phyloP scores from a whole-genome alignment of 2,329 filamentous ascomycete species.

The Aspergillus bombycis region DNA sequence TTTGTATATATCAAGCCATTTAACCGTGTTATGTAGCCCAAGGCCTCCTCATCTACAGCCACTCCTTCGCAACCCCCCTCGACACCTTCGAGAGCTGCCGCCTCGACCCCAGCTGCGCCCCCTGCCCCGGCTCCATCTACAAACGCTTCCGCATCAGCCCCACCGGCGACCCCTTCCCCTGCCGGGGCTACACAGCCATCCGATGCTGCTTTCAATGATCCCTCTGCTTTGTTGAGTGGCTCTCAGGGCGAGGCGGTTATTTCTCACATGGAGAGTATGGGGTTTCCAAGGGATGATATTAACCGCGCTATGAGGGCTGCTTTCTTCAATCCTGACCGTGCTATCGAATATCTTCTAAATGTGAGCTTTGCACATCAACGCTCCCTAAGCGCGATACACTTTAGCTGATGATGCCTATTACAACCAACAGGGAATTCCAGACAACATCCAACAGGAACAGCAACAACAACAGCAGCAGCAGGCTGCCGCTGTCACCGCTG shows the following conservation, averaged over 20 bases:
- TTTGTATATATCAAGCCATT: slow-evolving; percentile 16
- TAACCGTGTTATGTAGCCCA: slow-evolving; percentile 60
- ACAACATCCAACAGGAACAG: slow-evolving; percentile 75
- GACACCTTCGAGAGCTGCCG: slow-evolving; percentile 41
- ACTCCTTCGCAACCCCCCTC: slow-evolving; percentile 41
- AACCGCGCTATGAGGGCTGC: slow-evolving; percentile 94
- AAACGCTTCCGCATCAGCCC: slow-evolving; percentile 44
- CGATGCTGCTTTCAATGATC: slow-evolving; percentile 61
- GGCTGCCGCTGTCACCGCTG: slow-evolving; percentile 49
- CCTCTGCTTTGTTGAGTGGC: slow-evolving; percentile 84
- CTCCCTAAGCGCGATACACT: background rate
- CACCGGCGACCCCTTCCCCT: slow-evolving; percentile 52
- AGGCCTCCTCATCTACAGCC: slow-evolving; percentile 56
- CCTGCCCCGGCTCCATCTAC: slow-evolving; percentile 57
- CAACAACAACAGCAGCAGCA: slow-evolving; percentile 71
- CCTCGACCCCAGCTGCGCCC: slow-evolving; percentile 51
- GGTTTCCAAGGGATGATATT: slow-evolving; percentile 84
- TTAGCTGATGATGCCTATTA: background rate
- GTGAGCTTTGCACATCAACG: slow-evolving; percentile 55
- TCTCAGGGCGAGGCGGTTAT: slow-evolving; percentile 80
- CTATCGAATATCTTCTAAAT: slow-evolving; percentile 91
- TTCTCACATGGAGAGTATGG: slow-evolving; percentile 95
- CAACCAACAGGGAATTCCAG: slow-evolving; percentile 77
- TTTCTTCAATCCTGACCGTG: slow-evolving; percentile 95
- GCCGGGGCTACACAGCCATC: slow-evolving; percentile 48